Evolutionary conservation across 73 alveolate species (phyloP).

Genomic region (Paramecium tetraurelia): DNA sequence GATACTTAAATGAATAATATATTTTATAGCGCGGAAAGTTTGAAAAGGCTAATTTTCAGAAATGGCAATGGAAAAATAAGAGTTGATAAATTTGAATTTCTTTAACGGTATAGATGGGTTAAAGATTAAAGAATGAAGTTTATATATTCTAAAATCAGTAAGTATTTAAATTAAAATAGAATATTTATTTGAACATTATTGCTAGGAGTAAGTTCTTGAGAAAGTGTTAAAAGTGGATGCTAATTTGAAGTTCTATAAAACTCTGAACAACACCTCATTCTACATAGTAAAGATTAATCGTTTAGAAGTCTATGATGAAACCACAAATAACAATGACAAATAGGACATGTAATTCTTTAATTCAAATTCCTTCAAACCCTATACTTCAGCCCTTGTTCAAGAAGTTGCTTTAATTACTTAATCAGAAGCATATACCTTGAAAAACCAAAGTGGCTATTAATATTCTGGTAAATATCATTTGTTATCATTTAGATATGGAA

Average conservation of each 20-base stretch:
- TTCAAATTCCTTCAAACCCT: neutral
- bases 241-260: neutral
- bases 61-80: neutral
- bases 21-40: neutral
- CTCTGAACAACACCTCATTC: neutral
- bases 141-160: neutral
- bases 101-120: neutral
- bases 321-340: neutral
- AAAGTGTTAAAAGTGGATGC: slow-evolving; percentile 1
- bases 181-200: neutral
- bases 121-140: neutral
- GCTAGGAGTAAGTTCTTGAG: neutral
- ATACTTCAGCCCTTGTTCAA: neutral
- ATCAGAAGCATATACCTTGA: neutral
- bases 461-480: neutral
- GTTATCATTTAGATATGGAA: neutral
- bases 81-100: neutral
- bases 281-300: neutral
- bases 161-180: neutral
- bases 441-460: neutral
- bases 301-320: neutral
- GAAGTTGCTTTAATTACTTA: neutral
- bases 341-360: neutral
- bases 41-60: neutral
- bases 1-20: neutral